Conservation (phyloP, 129 eudicot genomes). For the Flaveria robusta region DNA sequence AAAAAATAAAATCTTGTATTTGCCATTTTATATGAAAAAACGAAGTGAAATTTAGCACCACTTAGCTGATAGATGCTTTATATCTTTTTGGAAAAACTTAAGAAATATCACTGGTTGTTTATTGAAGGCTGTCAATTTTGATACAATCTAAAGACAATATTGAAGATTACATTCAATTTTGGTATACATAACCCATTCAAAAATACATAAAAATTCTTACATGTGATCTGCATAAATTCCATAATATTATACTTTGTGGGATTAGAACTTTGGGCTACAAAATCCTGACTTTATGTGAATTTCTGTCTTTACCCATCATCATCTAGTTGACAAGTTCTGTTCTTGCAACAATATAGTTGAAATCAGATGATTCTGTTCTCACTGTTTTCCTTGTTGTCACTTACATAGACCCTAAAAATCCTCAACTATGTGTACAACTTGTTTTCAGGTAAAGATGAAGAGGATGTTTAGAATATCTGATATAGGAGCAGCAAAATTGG, state of each 20-base stretch:
- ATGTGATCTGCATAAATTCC: neutral
- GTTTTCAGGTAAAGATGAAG: slow-evolving; percentile 28
- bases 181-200: neutral
- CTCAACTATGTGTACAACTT: slow-evolving; percentile 10
- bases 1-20: neutral
- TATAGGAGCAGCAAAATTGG: neutral
- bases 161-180: neutral
- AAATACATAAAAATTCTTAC: neutral
- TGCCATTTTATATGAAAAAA: neutral
- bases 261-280: slow-evolving; percentile 8
- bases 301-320: neutral
- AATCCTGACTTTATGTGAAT: neutral
- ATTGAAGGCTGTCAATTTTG: neutral
- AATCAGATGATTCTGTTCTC: slow-evolving; percentile 8
- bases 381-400: neutral
- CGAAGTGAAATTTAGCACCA: neutral
- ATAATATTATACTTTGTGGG: neutral
- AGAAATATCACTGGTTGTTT: neutral
- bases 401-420: neutral
- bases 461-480: slow-evolving; percentile 29
- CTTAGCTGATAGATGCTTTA: neutral
- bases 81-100: neutral
- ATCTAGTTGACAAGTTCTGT: neutral
- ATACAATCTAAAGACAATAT: neutral
- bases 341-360: slow-evolving; percentile 7